A percentile compares a stretch with the other conserved stretches of the same genome.
Conservation (phyloP, 257 asterid species). For the Solanum tacnaense region DNA sequence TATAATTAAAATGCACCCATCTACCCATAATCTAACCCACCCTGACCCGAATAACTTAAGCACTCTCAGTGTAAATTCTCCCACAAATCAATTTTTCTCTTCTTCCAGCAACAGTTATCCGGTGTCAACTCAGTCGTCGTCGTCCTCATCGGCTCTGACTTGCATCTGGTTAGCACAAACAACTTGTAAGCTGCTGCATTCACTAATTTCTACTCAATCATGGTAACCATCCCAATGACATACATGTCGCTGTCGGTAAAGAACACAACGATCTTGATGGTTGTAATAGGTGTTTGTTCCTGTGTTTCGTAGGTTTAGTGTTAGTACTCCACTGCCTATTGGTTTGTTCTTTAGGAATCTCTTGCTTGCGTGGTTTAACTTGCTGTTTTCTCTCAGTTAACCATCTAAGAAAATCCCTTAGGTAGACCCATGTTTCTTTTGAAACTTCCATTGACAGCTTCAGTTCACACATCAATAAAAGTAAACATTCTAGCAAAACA, state of each 20-base stretch:
- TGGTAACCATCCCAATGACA: neutral
- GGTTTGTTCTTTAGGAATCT: neutral
- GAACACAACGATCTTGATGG: neutral
- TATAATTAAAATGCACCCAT: neutral
- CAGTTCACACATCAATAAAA: neutral
- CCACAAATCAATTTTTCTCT: neutral
- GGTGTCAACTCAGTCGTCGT: neutral
- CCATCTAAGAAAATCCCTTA: neutral
- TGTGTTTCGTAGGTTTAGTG: neutral
- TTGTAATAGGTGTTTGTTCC: neutral
- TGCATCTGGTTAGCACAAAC: neutral
- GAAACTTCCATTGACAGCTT: neutral
- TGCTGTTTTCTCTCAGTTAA: neutral
- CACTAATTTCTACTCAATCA: neutral
- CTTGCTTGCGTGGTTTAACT: neutral
- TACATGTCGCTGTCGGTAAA: neutral
- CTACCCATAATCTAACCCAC: neutral
- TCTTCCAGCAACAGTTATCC: neutral
- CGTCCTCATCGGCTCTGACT: neutral
- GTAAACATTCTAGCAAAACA: neutral
- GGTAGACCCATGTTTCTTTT: neutral
- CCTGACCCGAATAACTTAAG: neutral
- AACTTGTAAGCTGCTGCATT: neutral
- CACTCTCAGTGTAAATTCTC: neutral
- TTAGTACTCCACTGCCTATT: neutral